Base-by-base conservation (phyloP, 1,284 basidiomycete species). In the Marasmius oreades region DNA sequence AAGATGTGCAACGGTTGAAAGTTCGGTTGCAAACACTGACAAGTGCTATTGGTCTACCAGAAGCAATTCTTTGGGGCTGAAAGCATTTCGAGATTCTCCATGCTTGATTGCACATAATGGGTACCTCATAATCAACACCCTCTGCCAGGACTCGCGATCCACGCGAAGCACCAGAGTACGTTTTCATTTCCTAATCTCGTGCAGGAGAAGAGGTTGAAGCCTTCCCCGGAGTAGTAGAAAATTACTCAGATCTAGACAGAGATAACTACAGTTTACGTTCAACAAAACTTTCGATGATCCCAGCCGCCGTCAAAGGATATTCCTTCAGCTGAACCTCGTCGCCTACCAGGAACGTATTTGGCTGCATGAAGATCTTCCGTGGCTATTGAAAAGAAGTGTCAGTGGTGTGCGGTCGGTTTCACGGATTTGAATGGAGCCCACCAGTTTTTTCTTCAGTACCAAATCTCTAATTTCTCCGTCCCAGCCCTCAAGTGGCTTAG, bases 341-440 rank as follows among this genome's bases (percentile, higher is more conserved):
- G 58, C 83, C 71, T 51, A 79, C 77, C 47, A 92, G 62, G 62
- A 86, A 74, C 8, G 90, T 91, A 65, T 88, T 92, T 6, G 90
- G 88, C 68, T 93, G 86, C 23, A 90, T 85, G 69, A 93, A 89
- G 33, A 92, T 80, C 69, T 92, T 93, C 53, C 91, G 80, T 14
- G 91, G 87, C 83, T 90, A 59, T 56, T 58, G 39, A 58, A 39
- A n/a, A 52, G 44, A 47, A 39, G 39, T 23, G 3, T 55, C 31
- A 59, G 36, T 52, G 53, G 28, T 44, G 16, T 16, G 5, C 28
- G 1, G 5, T 31, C 33, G 37, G 44, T 53, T 20, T 31, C 31
- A 44, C 46, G 34, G 56, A 43, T n/a, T 57, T 26, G 52, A 23
- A 26, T 45, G 22, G 18, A 16, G 71, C 81, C n/a, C 61, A 86